Evolutionary conservation across 1,284 basidiomycete species (phyloP).

Genomic region (Sporisorium scitamineum): DNA sequence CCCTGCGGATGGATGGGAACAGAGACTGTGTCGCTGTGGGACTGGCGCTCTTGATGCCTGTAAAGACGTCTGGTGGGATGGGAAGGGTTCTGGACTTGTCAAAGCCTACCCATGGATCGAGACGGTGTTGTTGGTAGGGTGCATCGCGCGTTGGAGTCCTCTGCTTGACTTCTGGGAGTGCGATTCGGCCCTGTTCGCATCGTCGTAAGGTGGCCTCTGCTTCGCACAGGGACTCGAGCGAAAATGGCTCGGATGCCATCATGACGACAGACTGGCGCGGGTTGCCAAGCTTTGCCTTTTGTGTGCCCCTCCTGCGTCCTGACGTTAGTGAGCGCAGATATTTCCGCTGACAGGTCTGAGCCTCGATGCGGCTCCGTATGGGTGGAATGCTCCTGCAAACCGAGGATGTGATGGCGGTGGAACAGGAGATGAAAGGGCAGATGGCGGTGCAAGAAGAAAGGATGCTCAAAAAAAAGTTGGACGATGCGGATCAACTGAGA

Average conservation of each 20-base stretch:
- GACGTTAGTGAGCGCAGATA: conserved; percentile 3
- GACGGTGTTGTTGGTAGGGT: conserved; percentile 58
- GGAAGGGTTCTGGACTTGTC: conserved; percentile 58
- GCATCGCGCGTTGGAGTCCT: conserved; percentile 56
- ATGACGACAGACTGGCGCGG: conserved; percentile 4
- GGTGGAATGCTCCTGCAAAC: neutral
- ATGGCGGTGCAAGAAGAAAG: neutral
- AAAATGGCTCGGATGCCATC: conserved; percentile 42
- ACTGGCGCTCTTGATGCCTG: conserved; percentile 58
- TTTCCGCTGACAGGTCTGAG: neutral
- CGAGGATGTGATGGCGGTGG: neutral
- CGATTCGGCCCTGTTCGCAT: conserved; percentile 46
- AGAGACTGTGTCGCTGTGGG: conserved; percentile 74
- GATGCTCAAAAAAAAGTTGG: neutral
- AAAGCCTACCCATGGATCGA: conserved; percentile 60
- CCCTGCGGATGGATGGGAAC: conserved; percentile 90
- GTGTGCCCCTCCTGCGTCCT: neutral
- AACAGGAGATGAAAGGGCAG: neutral
- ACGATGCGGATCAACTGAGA: conserved; percentile 11
- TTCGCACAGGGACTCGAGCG: conserved; percentile 42
- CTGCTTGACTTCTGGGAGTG: conserved; percentile 50
- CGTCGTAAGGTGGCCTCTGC: conserved; percentile 41
- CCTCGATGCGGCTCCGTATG: neutral
- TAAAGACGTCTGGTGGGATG: conserved; percentile 59
- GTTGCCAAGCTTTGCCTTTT: neutral